Percentiles rank a stretch among this genome's conserved stretches.
Evolutionary conservation across 2,329 filamentous ascomycete genomes (phyloP).

Genomic region (Cyclaneusma minus): DNA sequence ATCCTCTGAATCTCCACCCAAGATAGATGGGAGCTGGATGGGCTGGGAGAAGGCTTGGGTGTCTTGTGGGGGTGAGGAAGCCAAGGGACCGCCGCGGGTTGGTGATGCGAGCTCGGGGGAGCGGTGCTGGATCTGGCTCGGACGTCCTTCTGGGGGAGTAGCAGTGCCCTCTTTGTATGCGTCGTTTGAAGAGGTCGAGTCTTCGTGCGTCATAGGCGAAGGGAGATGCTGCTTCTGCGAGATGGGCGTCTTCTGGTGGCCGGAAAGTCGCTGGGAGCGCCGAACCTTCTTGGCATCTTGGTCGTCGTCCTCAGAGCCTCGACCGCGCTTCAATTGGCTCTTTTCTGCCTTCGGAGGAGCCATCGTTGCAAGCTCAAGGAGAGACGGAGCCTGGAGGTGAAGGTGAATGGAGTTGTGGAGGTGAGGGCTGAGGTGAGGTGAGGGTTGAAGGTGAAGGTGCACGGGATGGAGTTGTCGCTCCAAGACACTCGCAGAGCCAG

Average conservation of each 20-base stretch:
- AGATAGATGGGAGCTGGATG: slow-evolving; percentile 51
- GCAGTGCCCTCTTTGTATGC: slow-evolving; percentile 52
- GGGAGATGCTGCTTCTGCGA: slow-evolving; percentile 56
- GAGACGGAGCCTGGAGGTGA: too few relatives aligned
- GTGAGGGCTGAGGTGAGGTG: too few relatives aligned
- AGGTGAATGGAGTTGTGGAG: too few relatives aligned
- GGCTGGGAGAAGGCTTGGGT: slow-evolving; percentile 74
- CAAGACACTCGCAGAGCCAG: too few relatives aligned
- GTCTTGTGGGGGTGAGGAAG: slow-evolving; percentile 53
- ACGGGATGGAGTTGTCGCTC: too few relatives aligned
- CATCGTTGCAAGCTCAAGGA: too few relatives aligned
- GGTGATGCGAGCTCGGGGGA: slow-evolving; percentile 15
- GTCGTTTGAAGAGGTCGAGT: slow-evolving; percentile 42
- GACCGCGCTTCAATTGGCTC: slow-evolving; percentile 70
- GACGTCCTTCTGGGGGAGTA: slow-evolving; percentile 48
- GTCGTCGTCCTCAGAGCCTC: slow-evolving; percentile 31
- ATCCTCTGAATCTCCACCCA: slow-evolving; percentile 73
- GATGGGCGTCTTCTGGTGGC: slow-evolving; percentile 43
- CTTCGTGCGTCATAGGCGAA: slow-evolving; percentile 61
- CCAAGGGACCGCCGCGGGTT: slow-evolving; percentile 24
- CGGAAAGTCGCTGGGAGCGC: slow-evolving; percentile 56
- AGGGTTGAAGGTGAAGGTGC: too few relatives aligned
- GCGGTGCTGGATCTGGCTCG: slow-evolving; percentile 32
- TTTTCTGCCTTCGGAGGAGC: slow-evolving; percentile 52
- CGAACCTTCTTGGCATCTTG: slow-evolving; percentile 61